phyloP scores from a whole-genome alignment of 202 grass and related monocot species.

The Miscanthus sacchariflorus region DNA sequence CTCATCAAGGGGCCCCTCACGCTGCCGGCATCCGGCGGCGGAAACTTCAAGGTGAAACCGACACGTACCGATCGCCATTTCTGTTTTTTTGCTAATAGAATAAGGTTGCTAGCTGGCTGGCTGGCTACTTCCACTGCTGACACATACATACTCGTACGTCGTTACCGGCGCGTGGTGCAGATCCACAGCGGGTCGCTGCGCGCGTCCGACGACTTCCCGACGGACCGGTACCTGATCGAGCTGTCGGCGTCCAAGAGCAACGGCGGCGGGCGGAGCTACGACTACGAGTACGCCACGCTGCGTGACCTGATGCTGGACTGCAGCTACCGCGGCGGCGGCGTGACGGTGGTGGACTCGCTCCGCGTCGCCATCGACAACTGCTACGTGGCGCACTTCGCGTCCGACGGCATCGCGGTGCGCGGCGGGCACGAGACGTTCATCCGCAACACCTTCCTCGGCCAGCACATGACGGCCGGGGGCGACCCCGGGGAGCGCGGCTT shows the following conservation, averaged over 20 bases:
- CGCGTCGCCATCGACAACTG: constrained; percentile 73
- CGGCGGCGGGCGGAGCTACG: constrained; percentile 33
- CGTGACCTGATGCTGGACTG: constrained; percentile 85
- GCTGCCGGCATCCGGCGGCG: constrained; percentile 72
- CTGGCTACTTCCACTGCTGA: background rate
- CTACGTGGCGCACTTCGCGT: constrained; percentile 70
- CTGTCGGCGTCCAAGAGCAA: constrained; percentile 46
- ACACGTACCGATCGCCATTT: background rate
- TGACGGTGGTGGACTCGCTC: constrained; percentile 67
- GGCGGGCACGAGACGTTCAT: constrained; percentile 82
- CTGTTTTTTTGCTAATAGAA: no score
- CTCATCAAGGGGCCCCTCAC: constrained; percentile 64
- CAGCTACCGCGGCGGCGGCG: constrained; percentile 75
- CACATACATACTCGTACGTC: no score
- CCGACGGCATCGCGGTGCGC: constrained; percentile 66
- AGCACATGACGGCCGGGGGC: constrained; percentile 76
- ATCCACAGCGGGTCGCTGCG: constrained; percentile 77
- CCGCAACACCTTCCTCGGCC: constrained; percentile 75
- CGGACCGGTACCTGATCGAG: constrained; percentile 84
- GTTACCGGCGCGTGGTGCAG: background rate
- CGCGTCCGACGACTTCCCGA: constrained; percentile 73
- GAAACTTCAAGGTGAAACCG: constrained; percentile 65
- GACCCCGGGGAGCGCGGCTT: constrained; percentile 81
- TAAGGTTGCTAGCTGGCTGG: no score
- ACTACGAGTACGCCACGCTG: constrained; percentile 84